Percentiles rank a stretch among this genome's conserved stretches.
Evolutionary conservation across 176 grass and related monocot genomes (phyloP).

Genomic region (Musa itinerans): DNA sequence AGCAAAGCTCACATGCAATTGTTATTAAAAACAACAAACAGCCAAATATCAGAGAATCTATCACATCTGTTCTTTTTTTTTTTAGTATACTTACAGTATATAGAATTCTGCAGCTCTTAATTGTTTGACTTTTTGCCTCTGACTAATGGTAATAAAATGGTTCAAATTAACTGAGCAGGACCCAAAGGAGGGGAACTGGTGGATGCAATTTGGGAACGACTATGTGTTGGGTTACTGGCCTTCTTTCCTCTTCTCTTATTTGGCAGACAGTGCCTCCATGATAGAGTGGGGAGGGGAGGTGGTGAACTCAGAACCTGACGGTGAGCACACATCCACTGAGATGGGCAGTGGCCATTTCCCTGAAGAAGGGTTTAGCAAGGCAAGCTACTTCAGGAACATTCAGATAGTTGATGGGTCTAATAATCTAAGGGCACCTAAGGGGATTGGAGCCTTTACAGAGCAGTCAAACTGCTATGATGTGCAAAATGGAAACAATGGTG

Average conservation of each 20-base stretch:
- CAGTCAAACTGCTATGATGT: conserved; percentile 1
- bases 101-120: background rate
- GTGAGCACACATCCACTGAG: background rate
- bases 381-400: conserved; percentile 1
- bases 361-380: conserved; percentile 5
- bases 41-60: no score
- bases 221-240: conserved; percentile 2
- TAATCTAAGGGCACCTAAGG: background rate
- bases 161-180: background rate
- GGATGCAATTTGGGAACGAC: conserved; percentile 1
- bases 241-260: conserved; percentile 1
- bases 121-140: background rate
- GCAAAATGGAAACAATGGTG: conserved; percentile 6
- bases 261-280: background rate
- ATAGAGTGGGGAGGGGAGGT: conserved; percentile 4
- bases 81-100: no score
- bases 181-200: background rate
- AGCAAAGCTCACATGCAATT: background rate
- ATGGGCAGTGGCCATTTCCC: conserved; percentile 2
- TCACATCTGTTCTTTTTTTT: no score
- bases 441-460: background rate
- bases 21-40: no score
- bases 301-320: background rate
- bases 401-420: background rate
- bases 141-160: no score